Base-by-base conservation (phyloP, 805 yeast genomes). In the Candida ponderosae region DNA sequence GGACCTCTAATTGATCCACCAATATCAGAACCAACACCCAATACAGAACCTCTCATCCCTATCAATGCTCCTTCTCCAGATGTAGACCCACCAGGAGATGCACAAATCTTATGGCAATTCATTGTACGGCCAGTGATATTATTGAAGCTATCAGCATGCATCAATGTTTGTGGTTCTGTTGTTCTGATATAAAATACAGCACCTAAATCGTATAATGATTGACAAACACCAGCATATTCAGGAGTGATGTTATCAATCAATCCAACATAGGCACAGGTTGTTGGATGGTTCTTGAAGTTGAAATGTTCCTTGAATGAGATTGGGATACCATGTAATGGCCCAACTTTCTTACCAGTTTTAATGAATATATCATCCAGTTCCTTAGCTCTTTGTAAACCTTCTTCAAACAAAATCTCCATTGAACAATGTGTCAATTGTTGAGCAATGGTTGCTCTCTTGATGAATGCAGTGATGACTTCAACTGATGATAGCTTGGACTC, bases 1-100 rank as follows among this genome's bases (percentile, higher is more conserved):
- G 87, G 87, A 8, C 68, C 72, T 42, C 87, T 66, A 39, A 81
- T 74, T 13, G 81, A 73, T 1, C 87, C 87, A 41, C 87, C 87
- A 43, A 80, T 79, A 51, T 80, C 87, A 19, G 82, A 72, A 31
- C 86, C 86, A 31, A 76, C 63, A 16, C 82, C 89, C 31, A 80
- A 44, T 1, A 76, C 71, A 17, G 83, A 74, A 6, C 76, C 85
- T 37, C 68, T 72, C 53, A 74, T 66, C 2, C 72, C 75, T 36
- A 77, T 72, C 42, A 74, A 53, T 0, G 82, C 76, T 44, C 85
- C 83, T 54, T 79, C 87, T 42, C 87, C 87, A 29, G 82, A 80
- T 4, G 83, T 75, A 1, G 82, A 75, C n/a, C 87, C 87, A 44
- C 87, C 86, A 3, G 81, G 68, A 16, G 81, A 71, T 40, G 78